Percentiles rank a stretch among this genome's conserved stretches.
phyloP scores from a whole-genome alignment of 441 rosid species.

The Gossypium aridum region DNA sequence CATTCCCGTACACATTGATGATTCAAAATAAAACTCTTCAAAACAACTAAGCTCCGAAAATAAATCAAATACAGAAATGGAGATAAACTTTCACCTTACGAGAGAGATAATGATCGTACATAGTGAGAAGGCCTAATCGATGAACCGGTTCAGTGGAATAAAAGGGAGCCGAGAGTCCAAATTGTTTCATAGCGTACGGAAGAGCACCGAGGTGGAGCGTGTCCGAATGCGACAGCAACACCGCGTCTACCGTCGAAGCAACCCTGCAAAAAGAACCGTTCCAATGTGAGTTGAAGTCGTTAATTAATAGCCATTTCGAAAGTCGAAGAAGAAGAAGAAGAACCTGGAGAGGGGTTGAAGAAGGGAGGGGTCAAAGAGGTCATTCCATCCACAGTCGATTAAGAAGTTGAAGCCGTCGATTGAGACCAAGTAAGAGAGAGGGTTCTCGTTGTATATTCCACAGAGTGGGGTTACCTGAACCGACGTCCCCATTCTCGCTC shows the following conservation, averaged over 20 bases:
- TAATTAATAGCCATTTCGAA: background rate
- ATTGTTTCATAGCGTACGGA: conserved; percentile 84
- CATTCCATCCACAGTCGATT: conserved; percentile 97
- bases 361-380: conserved; percentile 76
- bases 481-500: conserved; percentile 69
- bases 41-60: background rate
- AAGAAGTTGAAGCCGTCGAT: conserved; percentile 85
- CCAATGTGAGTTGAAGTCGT: background rate
- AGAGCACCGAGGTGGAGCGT: conserved; percentile 92
- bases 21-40: background rate
- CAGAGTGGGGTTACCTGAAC: conserved; percentile 80
- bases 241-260: conserved; percentile 83
- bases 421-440: conserved; percentile 82
- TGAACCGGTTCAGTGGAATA: conserved; percentile 83
- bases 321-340: background rate
- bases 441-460: conserved; percentile 92
- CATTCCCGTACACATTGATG: background rate
- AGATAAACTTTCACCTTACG: conserved; percentile 51
- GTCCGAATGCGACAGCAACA: conserved; percentile 81
- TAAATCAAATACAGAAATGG: background rate
- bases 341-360: conserved; percentile 86
- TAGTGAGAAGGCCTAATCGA: conserved; percentile 82
- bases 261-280: conserved; percentile 41
- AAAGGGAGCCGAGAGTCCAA: conserved; percentile 82
- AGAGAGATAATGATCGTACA: conserved; percentile 89